phyloP scores from a whole-genome alignment of 2,329 filamentous ascomycete species.

The Aureobasidium pullulans region DNA sequence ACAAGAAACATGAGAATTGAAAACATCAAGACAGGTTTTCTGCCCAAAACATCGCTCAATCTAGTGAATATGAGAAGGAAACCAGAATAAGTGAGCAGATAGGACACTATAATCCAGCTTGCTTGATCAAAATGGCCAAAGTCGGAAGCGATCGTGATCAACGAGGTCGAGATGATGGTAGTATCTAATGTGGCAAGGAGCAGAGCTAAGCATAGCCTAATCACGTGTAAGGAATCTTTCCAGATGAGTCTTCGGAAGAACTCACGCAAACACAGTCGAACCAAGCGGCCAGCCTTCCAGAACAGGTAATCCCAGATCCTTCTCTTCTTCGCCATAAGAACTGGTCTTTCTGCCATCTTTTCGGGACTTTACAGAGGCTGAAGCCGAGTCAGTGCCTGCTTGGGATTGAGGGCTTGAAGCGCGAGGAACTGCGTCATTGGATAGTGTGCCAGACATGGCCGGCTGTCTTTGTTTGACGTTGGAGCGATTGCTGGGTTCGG shows the following conservation, averaged over 20 bases:
- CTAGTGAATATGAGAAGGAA: constrained; percentile 14
- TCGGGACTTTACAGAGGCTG: not conserved
- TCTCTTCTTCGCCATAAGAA: not conserved
- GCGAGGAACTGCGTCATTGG: not conserved
- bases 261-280: not conserved
- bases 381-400: not conserved
- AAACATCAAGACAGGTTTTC: not conserved
- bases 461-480: not conserved
- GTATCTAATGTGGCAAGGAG: constrained; percentile 8
- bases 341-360: not conserved
- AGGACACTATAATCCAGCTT: constrained; percentile 6
- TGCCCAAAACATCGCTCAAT: constrained; percentile 11
- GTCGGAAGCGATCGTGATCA: constrained; percentile 7
- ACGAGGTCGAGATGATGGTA: constrained; percentile 10
- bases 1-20: constrained; percentile 7
- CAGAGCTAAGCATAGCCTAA: constrained; percentile 1
- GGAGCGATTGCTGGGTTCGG: not conserved
- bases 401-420: not conserved
- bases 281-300: not conserved
- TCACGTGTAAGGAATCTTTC: not conserved
- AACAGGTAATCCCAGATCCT: not conserved
- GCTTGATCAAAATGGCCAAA: constrained; percentile 8
- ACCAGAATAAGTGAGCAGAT: constrained; percentile 10
- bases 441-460: not conserved
- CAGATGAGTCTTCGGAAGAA: not conserved